phyloP scores from a whole-genome alignment of 805 yeast species.

The Spathaspora girioi region DNA sequence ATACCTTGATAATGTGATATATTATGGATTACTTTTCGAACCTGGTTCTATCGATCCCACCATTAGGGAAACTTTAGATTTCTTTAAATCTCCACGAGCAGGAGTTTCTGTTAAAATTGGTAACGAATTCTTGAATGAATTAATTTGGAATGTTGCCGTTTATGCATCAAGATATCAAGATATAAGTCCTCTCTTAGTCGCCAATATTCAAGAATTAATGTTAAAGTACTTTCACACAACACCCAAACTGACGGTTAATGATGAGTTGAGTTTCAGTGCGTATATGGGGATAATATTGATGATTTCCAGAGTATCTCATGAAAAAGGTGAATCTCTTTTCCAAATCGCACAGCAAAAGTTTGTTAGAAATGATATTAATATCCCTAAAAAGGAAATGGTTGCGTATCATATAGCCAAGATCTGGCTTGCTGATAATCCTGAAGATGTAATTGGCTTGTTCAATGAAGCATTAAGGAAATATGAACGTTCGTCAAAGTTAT shows the following conservation, averaged over 20 bases:
- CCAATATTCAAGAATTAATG: slow-evolving; percentile 24
- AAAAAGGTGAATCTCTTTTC: slow-evolving; percentile 24
- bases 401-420: slow-evolving; percentile 23
- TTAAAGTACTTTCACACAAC: slow-evolving; percentile 14
- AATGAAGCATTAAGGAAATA: slow-evolving; percentile 22
- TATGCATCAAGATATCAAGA: slow-evolving; percentile 6
- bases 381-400: slow-evolving; percentile 14
- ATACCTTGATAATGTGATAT: slow-evolving; percentile 24
- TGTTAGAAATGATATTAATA: slow-evolving; percentile 2
- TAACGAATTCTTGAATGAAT: slow-evolving; percentile 16
- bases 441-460: slow-evolving; percentile 31
- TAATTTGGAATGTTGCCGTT: slow-evolving; percentile 26
- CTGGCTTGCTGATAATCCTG: slow-evolving; percentile 28
- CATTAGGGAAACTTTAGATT: slow-evolving; percentile 14
- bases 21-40: slow-evolving; percentile 23
- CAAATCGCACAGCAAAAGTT: slow-evolving; percentile 22
- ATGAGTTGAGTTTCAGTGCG: slow-evolving; percentile 23
- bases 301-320: slow-evolving; percentile 18
- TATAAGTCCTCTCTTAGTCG: not conserved
- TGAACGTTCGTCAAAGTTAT: slow-evolving; percentile 23
- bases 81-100: slow-evolving; percentile 14
- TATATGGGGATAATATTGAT: slow-evolving; percentile 36
- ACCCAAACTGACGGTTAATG: slow-evolving; percentile 9
- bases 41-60: slow-evolving; percentile 16
- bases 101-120: slow-evolving; percentile 21